These are phyloP conservation scores for Talaromyces pinophilus DNA, from an alignment of 2,329 filamentous ascomycete genomes.

Conservation along the genomic window DNA sequence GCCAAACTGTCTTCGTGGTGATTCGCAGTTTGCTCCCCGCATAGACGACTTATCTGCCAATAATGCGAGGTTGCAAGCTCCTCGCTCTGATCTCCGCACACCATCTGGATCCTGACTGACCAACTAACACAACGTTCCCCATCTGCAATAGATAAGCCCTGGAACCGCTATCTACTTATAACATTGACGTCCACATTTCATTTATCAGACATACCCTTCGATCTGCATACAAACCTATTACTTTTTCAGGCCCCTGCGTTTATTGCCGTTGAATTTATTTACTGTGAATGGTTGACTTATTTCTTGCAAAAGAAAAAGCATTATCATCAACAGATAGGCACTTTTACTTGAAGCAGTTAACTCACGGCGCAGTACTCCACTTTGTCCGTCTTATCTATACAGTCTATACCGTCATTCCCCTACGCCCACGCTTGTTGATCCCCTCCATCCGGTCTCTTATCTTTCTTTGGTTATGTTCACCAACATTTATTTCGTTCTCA, in stretches of 20 bases:
- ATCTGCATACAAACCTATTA: not conserved
- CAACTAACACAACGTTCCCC: constrained; percentile 9
- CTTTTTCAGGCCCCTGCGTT: not conserved
- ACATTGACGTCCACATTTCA: constrained; percentile 15
- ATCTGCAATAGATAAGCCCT: constrained; percentile 18
- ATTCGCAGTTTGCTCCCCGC: constrained; percentile 18
- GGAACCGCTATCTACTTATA: constrained; percentile 14
- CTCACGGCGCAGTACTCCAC: constrained; percentile 11
- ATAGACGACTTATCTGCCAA: constrained; percentile 19
- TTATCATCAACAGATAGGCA: not conserved
- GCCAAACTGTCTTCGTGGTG: constrained; percentile 15
- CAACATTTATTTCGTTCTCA: constrained; percentile 17
- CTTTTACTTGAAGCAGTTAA: not conserved
- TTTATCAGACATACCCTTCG: not conserved
- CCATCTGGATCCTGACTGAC: constrained; percentile 18
- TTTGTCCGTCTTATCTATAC: constrained; percentile 15
- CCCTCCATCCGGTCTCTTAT: constrained; percentile 11
- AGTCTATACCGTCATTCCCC: constrained; percentile 14
- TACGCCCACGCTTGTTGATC: not conserved
- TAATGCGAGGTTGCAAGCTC: constrained; percentile 2
- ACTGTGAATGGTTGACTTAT: not conserved
- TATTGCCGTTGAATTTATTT: not conserved
- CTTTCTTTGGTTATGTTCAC: constrained; percentile 22
- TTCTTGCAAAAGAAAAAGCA: not conserved
- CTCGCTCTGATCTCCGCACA: constrained; percentile 19